Evolutionary conservation across 768 basidiomycete genomes (phyloP), one percentile per base, ranked within the genome.

Genomic region (Xerocomellus intermedius): DNA sequence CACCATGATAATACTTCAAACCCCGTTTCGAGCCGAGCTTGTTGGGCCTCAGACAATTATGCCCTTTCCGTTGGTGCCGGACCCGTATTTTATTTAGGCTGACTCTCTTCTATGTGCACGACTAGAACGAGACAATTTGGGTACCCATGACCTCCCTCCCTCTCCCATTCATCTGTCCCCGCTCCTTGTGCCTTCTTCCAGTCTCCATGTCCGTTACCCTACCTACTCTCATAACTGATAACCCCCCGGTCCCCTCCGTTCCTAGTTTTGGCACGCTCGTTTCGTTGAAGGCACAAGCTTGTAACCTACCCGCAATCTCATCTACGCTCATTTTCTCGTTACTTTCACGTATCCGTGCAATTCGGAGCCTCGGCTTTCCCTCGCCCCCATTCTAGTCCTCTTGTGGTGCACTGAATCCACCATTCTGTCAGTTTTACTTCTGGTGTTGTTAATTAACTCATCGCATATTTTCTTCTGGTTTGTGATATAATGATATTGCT

Each of bases 401-500:
- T 62, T 56, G 56, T 45, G 61, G 61, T 54, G 59, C 54, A 60
- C 56, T 37, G 51, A 65, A 47, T 51, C 32, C 54, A 56, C 48
- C 52, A 42, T 56, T 60, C 57, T 57, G 57, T 68, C 50, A 37
- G 54, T 43, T 59, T 56, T 58, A 61, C 59, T 52, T 50, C 49
- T 21, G 47, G 69, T 65, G 63, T 61, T 65, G 57, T 62, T 73
- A 71, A 67, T 70, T 70, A 69, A 69, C 52, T 49, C 61, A 60
- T 62, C 57, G 71, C 67, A 71, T 71, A 73, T 73, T 68, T 63
- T 60, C 50, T 62, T 64, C 61, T 38, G 55, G 66, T 69, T 56
- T 75, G 75, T 75, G 74, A 71, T 74, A 76, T 76, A 76, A 70
- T 71, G 69, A 68, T 68, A 68, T 62, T 71, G 65, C 65, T 72